phyloP scores from a whole-genome alignment of 2,329 filamentous ascomycete species.

The Trichoderma semiorbis region DNA sequence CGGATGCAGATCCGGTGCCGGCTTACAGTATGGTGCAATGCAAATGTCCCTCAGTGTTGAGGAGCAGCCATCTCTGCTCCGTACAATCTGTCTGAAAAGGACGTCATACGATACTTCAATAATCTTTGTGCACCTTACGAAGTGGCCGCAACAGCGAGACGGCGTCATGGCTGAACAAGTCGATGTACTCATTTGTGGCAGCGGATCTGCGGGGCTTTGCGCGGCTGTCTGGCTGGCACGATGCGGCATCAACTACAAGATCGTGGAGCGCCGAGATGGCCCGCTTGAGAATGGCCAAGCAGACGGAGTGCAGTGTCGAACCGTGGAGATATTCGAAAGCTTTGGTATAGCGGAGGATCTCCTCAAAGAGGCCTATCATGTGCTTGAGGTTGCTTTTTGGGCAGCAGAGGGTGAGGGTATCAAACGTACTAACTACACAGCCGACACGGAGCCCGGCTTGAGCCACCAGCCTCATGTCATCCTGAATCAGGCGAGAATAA shows the following conservation, averaged over 20 bases:
- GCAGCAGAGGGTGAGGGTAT: not conserved
- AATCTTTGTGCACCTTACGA: not conserved
- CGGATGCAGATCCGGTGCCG: not conserved
- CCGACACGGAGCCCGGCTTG: not conserved
- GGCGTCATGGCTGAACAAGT: constrained; percentile 2
- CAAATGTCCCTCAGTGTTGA: not conserved
- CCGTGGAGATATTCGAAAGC: not conserved
- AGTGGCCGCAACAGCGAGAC: not conserved
- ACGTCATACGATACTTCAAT: not conserved
- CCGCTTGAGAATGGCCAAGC: not conserved
- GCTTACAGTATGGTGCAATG: not conserved
- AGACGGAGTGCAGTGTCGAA: not conserved
- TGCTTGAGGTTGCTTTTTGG: constrained; percentile 1
- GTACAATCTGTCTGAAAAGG: not conserved
- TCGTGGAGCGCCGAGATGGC: not conserved
- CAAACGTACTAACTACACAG: not conserved
- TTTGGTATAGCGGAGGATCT: not conserved
- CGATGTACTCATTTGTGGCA: not conserved
- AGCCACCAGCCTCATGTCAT: constrained; percentile 4
- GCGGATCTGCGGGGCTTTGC: constrained; percentile 2
- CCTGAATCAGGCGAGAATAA: not conserved
- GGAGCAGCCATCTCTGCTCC: not conserved
- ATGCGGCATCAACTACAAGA: not conserved
- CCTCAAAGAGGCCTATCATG: not conserved
- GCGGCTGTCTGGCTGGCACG: not conserved